phyloP scores from a whole-genome alignment of 139 green algal genomes.

The Desmodesmus armatus region DNA sequence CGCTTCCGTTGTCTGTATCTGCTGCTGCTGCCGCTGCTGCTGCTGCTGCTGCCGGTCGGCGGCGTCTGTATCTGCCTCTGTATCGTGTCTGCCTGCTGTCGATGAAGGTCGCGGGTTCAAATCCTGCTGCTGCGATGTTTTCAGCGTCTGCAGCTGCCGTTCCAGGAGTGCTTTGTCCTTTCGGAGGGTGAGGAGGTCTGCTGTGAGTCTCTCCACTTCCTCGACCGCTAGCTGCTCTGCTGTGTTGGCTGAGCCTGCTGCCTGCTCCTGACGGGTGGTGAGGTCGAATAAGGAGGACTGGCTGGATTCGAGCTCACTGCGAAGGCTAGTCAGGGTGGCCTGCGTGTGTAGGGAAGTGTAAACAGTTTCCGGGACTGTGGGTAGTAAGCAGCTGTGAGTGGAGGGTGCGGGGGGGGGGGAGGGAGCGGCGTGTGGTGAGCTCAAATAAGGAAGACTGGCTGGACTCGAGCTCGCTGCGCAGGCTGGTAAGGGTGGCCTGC shows the following conservation, averaged over 20 bases:
- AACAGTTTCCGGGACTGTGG: too few species aligned
- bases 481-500: background rate
- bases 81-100: background rate
- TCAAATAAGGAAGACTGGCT: conserved; percentile 24
- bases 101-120: too few species aligned
- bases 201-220: conserved; percentile 26
- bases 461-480: background rate
- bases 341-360: too few species aligned
- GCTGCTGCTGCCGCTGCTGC: conserved; percentile 8
- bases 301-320: background rate
- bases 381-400: too few species aligned
- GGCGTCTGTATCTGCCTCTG: background rate
- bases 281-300: conserved; percentile 31
- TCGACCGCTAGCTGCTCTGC: conserved; percentile 38
- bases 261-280: conserved; percentile 6
- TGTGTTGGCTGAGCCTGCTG: conserved; percentile 32
- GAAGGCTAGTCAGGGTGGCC: background rate
- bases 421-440: conserved; percentile 1
- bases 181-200: background rate
- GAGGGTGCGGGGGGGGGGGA: too few species aligned
- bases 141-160: background rate
- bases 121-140: conserved; percentile 3
- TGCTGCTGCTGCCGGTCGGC: background rate
- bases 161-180: conserved; percentile 1
- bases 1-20: background rate